phyloP scores from a whole-genome alignment of 164 flowering plant species.

The Santalum album region DNA sequence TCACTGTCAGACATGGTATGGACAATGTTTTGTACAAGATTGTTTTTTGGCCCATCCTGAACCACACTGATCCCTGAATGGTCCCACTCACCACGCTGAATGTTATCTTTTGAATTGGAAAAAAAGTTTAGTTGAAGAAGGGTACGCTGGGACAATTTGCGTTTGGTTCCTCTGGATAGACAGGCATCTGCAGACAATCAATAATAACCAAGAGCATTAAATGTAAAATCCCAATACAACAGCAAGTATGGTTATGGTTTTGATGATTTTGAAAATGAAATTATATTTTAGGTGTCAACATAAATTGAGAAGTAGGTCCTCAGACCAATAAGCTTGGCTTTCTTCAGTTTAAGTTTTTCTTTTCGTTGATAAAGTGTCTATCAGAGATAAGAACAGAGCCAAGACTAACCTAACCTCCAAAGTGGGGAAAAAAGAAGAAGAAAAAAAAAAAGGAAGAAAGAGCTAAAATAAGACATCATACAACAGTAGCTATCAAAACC shows the following conservation, averaged over 20 bases:
- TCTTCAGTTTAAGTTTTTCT: too few relatives aligned
- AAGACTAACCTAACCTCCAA: too few relatives aligned
- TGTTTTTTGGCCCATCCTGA: slow-evolving; percentile 2
- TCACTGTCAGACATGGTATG: slow-evolving; percentile 2
- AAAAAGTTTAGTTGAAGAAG: slow-evolving; percentile 63
- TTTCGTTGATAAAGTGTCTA: too few relatives aligned
- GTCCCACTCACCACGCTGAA: slow-evolving; percentile 13
- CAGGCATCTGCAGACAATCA: slow-evolving; percentile 55
- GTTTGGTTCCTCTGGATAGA: slow-evolving; percentile 55
- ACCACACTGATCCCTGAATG: slow-evolving; percentile 4
- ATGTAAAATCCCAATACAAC: background rate
- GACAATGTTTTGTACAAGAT: background rate
- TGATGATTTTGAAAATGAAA: background rate
- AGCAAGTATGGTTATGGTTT: background rate
- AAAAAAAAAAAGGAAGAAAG: too few relatives aligned
- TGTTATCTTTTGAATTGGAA: slow-evolving; percentile 22
- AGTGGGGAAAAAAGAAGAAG: too few relatives aligned
- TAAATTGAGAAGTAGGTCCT: too few relatives aligned
- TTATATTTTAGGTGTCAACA: background rate
- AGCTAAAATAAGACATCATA: too few relatives aligned
- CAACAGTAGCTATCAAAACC: too few relatives aligned
- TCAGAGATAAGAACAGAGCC: too few relatives aligned
- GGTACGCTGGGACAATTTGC: slow-evolving; percentile 71
- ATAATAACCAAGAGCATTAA: slow-evolving; percentile 10
- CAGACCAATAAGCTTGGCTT: too few relatives aligned